A percentile compares a stretch with the other conserved stretches of the same genome.
Evolutionary conservation across 176 grass and related monocot species (phyloP).

Genomic region (Themeda triandra): DNA sequence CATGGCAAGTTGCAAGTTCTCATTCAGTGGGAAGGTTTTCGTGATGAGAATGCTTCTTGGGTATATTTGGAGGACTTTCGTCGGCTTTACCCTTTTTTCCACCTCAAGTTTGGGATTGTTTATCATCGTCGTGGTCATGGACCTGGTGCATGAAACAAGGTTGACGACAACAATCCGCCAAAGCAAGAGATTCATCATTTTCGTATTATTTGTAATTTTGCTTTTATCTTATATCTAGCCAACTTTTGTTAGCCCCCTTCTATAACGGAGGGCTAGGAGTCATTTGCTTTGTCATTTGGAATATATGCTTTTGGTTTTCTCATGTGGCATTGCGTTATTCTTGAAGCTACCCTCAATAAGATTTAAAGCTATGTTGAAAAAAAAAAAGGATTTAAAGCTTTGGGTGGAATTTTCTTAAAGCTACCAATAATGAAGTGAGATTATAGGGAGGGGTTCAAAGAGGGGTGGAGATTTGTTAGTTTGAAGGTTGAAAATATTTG

Average conservation of each 20-base stretch:
- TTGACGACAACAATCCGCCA: not conserved
- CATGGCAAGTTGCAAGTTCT: too few relatives aligned
- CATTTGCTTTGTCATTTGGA: not conserved
- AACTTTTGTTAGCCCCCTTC: not conserved
- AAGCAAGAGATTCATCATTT: not conserved
- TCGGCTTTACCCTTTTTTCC: not conserved
- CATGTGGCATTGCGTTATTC: too few relatives aligned
- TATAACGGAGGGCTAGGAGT: not conserved
- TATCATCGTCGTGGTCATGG: not conserved
- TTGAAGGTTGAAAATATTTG: too few relatives aligned
- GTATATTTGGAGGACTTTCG: not conserved
- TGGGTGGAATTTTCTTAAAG: too few relatives aligned
- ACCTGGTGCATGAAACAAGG: not conserved
- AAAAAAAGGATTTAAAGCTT: too few relatives aligned
- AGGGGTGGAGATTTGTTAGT: too few relatives aligned
- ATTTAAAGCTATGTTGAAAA: too few relatives aligned
- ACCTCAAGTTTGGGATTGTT: not conserved
- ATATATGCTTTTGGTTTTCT: not conserved
- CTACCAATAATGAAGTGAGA: too few relatives aligned
- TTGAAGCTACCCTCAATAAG: too few relatives aligned
- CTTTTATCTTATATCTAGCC: not conserved
- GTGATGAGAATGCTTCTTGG: not conserved
- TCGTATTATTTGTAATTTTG: too few relatives aligned
- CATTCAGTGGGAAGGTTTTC: constrained; percentile 1
- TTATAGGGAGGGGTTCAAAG: too few relatives aligned